A percentile compares a stretch with the other conserved stretches of the same genome.
Conservation (phyloP, 768 basidiomycete genomes). For the Kwoniella bestiolae region DNA sequence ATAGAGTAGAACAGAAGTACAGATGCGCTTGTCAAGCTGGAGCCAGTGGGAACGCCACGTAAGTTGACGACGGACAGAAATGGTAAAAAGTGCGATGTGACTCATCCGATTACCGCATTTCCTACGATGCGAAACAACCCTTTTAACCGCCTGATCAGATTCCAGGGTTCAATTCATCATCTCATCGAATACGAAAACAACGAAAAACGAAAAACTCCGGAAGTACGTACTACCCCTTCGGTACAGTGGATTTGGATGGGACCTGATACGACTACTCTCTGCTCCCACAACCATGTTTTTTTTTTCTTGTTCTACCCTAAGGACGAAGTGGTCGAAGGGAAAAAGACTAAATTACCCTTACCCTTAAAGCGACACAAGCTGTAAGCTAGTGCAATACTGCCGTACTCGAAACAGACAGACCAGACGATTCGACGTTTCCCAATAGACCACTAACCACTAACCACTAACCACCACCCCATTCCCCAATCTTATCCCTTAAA, state of each 20-base stretch:
- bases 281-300: neutral
- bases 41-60: neutral
- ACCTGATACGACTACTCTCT: too few species aligned
- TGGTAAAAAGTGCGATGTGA: neutral
- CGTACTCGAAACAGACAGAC: too few species aligned
- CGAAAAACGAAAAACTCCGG: neutral
- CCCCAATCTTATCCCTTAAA: neutral
- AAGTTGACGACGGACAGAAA: neutral
- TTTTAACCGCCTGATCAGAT: slow-evolving; percentile 14
- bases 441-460: too few species aligned
- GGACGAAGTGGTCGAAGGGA: neutral
- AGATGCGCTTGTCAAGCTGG: too few species aligned
- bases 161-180: neutral
- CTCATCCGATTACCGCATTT: neutral
- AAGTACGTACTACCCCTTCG: too few species aligned
- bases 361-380: neutral
- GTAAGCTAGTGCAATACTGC: too few species aligned
- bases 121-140: neutral
- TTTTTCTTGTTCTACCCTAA: neutral
- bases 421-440: too few species aligned
- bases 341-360: neutral
- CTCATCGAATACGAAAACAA: neutral
- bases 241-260: too few species aligned
- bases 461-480: too few species aligned
- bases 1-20: too few species aligned